A percentile compares a stretch with the other conserved stretches of the same genome.
These are phyloP conservation scores for Citrus inodora DNA, from an alignment of 345 rosid genomes.

Conservation along the genomic window DNA sequence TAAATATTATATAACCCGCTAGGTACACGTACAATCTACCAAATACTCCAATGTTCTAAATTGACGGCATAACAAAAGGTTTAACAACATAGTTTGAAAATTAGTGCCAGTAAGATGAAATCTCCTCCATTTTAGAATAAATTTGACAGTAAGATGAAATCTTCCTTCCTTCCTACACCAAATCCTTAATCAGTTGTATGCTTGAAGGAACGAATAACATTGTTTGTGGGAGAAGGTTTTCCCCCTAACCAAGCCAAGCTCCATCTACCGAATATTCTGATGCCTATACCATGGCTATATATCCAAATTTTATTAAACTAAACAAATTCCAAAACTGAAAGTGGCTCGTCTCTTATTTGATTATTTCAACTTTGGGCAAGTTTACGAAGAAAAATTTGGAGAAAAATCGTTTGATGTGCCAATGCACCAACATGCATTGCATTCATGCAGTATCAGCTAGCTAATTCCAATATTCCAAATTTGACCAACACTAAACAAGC, in stretches of 20 bases:
- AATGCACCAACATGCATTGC: neutral
- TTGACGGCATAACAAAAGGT: no score
- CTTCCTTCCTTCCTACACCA: neutral
- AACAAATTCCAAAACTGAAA: neutral
- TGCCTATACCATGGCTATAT: neutral
- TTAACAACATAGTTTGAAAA: no score
- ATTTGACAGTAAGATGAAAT: no score
- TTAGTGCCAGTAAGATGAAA: no score
- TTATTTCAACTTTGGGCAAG: neutral
- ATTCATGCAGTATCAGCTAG: no score
- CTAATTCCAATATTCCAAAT: neutral
- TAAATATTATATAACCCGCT: no score
- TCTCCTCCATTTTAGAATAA: no score
- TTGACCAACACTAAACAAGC: neutral
- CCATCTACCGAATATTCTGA: neutral
- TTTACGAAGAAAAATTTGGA: neutral
- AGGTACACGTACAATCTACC: no score
- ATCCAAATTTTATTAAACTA: neutral
- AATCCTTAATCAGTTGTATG: neutral
- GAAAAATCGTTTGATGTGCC: neutral
- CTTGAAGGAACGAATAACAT: conserved; percentile 17
- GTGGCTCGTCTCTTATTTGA: neutral
- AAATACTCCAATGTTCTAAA: no score
- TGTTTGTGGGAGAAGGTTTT: neutral
- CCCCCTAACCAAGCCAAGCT: neutral